phyloP scores from a whole-genome alignment of 2,329 filamentous ascomycete species.

The Clarireedia sp. region DNA sequence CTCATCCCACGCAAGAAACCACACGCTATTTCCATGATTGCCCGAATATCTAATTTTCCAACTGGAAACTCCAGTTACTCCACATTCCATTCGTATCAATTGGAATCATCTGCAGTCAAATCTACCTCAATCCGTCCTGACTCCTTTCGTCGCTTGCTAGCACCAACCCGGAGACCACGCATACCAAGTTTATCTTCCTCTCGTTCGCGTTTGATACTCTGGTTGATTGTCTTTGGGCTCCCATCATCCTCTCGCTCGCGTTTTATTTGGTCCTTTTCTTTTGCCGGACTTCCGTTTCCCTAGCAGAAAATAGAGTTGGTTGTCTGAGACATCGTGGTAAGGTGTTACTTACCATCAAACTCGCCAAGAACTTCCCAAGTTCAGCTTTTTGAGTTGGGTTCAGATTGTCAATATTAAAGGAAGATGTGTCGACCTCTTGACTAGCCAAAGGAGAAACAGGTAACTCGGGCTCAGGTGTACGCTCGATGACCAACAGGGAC shows the following conservation, averaged over 20 bases:
- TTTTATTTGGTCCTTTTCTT: background rate
- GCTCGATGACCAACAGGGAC: conserved; percentile 1
- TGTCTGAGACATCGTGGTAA: background rate
- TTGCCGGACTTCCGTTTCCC: background rate
- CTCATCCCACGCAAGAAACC: no score
- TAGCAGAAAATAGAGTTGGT: background rate
- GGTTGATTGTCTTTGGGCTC: no score
- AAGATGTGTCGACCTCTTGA: background rate
- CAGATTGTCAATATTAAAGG: background rate
- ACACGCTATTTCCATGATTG: no score
- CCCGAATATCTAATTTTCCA: no score
- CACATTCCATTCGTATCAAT: background rate
- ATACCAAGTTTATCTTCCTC: background rate
- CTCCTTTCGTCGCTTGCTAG: background rate
- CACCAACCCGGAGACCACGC: background rate
- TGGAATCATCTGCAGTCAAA: background rate
- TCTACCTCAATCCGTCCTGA: background rate
- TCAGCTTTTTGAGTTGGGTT: background rate
- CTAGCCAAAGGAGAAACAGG: background rate
- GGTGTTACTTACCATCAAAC: background rate
- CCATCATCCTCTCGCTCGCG: background rate
- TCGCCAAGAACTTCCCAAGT: conserved; percentile 1
- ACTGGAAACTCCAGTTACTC: no score
- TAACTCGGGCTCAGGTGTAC: background rate
- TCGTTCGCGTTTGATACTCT: background rate